A percentile compares a stretch with the other conserved stretches of the same genome.
Evolutionary conservation across 2,329 filamentous ascomycete species (phyloP).

Genomic region (Claviceps capensis): DNA sequence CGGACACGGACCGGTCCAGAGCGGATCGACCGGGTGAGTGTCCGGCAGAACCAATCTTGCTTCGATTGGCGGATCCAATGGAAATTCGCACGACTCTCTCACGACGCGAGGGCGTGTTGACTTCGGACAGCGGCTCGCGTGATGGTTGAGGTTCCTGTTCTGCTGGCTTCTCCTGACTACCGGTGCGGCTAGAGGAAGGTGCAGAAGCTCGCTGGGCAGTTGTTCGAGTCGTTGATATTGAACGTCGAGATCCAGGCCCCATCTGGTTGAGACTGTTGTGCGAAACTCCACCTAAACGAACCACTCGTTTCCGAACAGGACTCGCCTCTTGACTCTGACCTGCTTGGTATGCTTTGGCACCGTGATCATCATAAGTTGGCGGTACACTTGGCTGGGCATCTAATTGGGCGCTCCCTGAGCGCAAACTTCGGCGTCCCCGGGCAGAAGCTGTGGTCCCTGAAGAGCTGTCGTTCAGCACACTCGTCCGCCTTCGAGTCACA

Average conservation of each 20-base stretch:
- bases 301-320: constrained; percentile 41
- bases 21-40: constrained; percentile 23
- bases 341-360: constrained; percentile 3
- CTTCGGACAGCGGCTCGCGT: constrained; percentile 23
- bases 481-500: constrained; percentile 34
- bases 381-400: constrained; percentile 23
- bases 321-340: constrained; percentile 32
- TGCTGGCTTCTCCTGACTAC: constrained; percentile 26
- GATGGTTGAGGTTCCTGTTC: constrained; percentile 23
- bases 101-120: constrained; percentile 41
- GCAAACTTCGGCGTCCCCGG: constrained; percentile 31
- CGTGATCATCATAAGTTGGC: constrained; percentile 13
- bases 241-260: constrained; percentile 30
- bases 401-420: constrained; percentile 34
- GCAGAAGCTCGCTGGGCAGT: constrained; percentile 13
- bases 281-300: constrained; percentile 40
- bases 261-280: constrained; percentile 29
- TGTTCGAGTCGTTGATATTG: constrained; percentile 34
- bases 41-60: constrained; percentile 22
- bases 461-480: constrained; percentile 25
- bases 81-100: constrained; percentile 42
- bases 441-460: constrained; percentile 25
- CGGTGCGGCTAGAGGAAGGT: constrained; percentile 23
- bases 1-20: constrained; percentile 19
- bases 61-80: constrained; percentile 32